These are phyloP conservation scores for Colletotrichum tofieldiae DNA, from an alignment of 2,329 filamentous ascomycete genomes.

Conservation along the genomic window DNA sequence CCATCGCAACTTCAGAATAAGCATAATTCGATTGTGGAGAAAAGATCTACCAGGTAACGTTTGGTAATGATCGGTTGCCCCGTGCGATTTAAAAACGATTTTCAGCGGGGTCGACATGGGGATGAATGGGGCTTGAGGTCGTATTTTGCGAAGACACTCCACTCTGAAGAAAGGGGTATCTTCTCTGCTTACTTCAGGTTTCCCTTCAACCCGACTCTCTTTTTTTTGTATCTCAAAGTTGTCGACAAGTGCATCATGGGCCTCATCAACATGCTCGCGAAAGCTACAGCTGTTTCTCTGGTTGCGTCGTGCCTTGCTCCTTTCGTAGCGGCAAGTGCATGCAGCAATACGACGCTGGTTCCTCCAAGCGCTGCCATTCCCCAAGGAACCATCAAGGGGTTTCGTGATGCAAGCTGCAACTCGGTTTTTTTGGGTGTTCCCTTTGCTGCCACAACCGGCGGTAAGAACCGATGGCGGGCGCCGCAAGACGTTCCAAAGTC, in stretches of 20 bases:
- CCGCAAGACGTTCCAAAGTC: constrained; percentile 48
- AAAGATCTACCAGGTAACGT: neutral
- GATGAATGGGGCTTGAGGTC: neutral
- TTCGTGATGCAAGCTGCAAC: constrained; percentile 52
- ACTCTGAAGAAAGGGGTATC: neutral
- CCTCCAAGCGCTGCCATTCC: constrained; percentile 43
- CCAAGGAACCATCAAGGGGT: constrained; percentile 54
- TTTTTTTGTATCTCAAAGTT: neutral
- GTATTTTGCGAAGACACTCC: constrained; percentile 10
- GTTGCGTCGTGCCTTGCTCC: constrained; percentile 18
- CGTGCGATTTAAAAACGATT: neutral
- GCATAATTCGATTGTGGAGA: neutral
- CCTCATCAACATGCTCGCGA: constrained; percentile 24
- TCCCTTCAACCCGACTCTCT: neutral
- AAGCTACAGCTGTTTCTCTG: constrained; percentile 21
- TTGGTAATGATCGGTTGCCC: neutral
- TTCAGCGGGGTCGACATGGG: constrained; percentile 18
- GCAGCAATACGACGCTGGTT: constrained; percentile 10
- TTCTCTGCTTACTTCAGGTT: neutral
- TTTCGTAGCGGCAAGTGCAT: constrained; percentile 9
- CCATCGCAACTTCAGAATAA: neutral
- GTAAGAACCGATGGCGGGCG: constrained; percentile 52
- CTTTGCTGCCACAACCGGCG: constrained; percentile 57
- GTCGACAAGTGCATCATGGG: constrained; percentile 23
- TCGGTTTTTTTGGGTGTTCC: constrained; percentile 58